Conservation (phyloP, 495 filamentous ascomycete genomes). For the Xylaria venustula region DNA sequence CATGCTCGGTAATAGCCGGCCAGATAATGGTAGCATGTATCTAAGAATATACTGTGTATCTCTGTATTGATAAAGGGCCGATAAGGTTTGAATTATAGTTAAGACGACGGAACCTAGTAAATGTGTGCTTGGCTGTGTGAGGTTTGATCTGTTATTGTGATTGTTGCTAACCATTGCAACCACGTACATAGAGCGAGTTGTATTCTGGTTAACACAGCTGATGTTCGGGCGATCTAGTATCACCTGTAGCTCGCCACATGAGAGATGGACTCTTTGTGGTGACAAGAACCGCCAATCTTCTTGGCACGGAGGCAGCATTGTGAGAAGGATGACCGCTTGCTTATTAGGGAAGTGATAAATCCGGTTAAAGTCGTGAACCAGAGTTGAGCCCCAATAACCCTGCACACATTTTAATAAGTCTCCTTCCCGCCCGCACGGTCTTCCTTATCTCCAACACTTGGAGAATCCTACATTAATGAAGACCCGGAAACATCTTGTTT, state of each 20-base stretch:
- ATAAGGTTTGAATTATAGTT: background rate
- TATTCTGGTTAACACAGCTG: background rate
- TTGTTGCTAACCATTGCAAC: background rate
- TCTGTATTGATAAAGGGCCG: slow-evolving; percentile 5
- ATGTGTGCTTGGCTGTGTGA: background rate
- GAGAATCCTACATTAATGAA: slow-evolving; percentile 1
- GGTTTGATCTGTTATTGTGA: background rate
- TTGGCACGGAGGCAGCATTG: background rate
- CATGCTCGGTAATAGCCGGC: background rate
- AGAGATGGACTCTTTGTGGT: background rate
- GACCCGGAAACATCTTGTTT: background rate
- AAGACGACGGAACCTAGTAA: slow-evolving; percentile 3
- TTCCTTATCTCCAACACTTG: slow-evolving; percentile 6
- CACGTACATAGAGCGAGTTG: background rate
- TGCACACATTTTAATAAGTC: background rate
- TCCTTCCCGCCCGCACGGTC: background rate
- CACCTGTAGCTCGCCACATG: background rate
- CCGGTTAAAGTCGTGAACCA: slow-evolving; percentile 7
- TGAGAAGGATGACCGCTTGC: slow-evolving; percentile 1
- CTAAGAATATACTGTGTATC: background rate
- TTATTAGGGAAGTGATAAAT: slow-evolving; percentile 12
- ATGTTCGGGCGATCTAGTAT: background rate
- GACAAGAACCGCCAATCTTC: background rate
- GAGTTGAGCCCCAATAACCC: background rate
- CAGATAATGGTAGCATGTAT: background rate